phyloP scores from a whole-genome alignment of 495 filamentous ascomycete species.

The Lophiostoma macrostomum region DNA sequence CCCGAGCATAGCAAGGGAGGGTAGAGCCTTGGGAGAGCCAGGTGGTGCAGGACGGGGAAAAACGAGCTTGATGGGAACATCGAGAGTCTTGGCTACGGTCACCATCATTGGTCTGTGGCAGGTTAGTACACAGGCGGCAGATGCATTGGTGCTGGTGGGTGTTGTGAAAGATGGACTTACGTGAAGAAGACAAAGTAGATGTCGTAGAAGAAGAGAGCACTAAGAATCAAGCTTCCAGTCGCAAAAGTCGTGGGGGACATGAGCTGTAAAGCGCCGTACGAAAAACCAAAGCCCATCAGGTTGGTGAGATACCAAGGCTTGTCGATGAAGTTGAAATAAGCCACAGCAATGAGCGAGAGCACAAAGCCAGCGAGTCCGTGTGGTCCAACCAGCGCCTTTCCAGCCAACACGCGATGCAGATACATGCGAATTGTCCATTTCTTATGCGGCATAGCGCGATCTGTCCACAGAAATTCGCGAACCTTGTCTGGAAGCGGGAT shows the following conservation, averaged over 20 bases:
- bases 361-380: slow-evolving; percentile 59
- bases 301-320: slow-evolving; percentile 84
- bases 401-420: slow-evolving; percentile 45
- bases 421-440: slow-evolving; percentile 49
- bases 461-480: slow-evolving; percentile 46
- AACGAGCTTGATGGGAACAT: slow-evolving; percentile 89
- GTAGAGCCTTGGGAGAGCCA: slow-evolving; percentile 39
- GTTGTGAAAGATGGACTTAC: slow-evolving; percentile 40
- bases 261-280: slow-evolving; percentile 74
- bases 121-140: too few relatives aligned
- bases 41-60: slow-evolving; percentile 65
- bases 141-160: not conserved
- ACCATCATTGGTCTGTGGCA: slow-evolving; percentile 90
- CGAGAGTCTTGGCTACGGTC: slow-evolving; percentile 83
- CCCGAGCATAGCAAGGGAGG: slow-evolving; percentile 75
- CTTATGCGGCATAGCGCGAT: slow-evolving; percentile 48
- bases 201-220: slow-evolving; percentile 86
- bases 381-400: slow-evolving; percentile 49
- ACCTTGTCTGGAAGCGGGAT: slow-evolving; percentile 44
- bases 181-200: slow-evolving; percentile 98
- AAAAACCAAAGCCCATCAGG: slow-evolving; percentile 79
- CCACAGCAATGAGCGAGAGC: slow-evolving; percentile 56
- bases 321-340: slow-evolving; percentile 65
- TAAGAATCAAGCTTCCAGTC: slow-evolving; percentile 74
- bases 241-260: slow-evolving; percentile 88